Conservation (phyloP, 345 rosid genomes). For the Boechera divaricarpa region DNA sequence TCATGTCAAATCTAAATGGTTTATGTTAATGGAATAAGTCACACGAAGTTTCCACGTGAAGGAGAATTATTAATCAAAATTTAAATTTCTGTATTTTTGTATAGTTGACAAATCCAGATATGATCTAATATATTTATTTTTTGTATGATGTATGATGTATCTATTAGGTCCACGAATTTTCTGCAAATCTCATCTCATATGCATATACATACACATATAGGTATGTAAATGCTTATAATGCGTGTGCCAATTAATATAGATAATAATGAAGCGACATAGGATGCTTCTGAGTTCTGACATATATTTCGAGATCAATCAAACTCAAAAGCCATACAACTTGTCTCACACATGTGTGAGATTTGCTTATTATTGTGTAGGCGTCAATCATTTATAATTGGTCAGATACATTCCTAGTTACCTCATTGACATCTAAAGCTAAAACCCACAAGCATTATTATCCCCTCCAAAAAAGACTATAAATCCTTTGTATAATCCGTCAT, state of each 20-base stretch:
- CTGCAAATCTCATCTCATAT: background rate
- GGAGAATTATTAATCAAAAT: background rate
- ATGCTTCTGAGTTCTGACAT: constrained; percentile 45
- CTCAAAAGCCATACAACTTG: constrained; percentile 38
- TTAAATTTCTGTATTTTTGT: background rate
- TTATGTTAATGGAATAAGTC: constrained; percentile 26
- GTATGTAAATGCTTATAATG: constrained; percentile 17
- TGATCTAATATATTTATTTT: constrained; percentile 2
- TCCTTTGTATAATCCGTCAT: constrained; percentile 26
- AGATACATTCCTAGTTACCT: constrained; percentile 26
- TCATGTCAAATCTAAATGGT: constrained; percentile 26
- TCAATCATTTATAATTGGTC: constrained; percentile 37
- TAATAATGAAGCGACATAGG: constrained; percentile 37
- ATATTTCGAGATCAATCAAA: constrained; percentile 32
- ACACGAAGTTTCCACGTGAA: constrained; percentile 35
- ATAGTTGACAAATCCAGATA: constrained; percentile 41
- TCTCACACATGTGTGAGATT: constrained; percentile 43
- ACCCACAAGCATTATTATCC: constrained; percentile 14
- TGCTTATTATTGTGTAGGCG: constrained; percentile 33
- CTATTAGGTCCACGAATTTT: constrained; percentile 20
- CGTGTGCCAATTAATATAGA: constrained; percentile 21
- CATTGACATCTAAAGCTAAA: constrained; percentile 27
- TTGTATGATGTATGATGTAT: background rate
- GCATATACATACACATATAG: constrained; percentile 2
- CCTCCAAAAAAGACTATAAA: background rate